Evolutionary conservation across 1,284 basidiomycete species (phyloP).

Genomic region (Agroathelia rolfsii): DNA sequence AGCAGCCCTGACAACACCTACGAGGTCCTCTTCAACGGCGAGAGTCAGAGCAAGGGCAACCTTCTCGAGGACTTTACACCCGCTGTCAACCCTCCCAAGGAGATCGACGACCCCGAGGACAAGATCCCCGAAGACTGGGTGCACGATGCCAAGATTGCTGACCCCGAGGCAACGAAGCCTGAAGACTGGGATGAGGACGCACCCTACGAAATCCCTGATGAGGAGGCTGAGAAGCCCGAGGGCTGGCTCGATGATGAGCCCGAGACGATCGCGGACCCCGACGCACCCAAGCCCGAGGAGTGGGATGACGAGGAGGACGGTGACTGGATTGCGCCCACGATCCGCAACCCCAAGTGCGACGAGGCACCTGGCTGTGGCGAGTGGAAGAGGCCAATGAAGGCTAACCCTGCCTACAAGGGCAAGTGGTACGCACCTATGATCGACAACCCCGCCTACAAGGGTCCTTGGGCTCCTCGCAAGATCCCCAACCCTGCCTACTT

Average conservation of each 20-base stretch:
- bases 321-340: constrained; percentile 89
- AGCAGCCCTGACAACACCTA: constrained; percentile 89
- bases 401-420: constrained; percentile 91
- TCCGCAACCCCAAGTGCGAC: constrained; percentile 85
- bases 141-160: constrained; percentile 77
- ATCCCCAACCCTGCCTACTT: constrained; percentile 91
- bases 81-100: constrained; percentile 86
- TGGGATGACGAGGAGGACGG: constrained; percentile 99
- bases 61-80: constrained; percentile 94
- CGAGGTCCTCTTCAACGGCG: constrained; percentile 87
- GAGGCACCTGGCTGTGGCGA: constrained; percentile 90
- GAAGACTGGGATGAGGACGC: constrained; percentile 95
- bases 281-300: constrained; percentile 95
- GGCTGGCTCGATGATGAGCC: constrained; percentile 95
- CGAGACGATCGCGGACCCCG: constrained; percentile 78
- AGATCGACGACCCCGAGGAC: constrained; percentile 92
- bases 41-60: constrained; percentile 70
- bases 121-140: constrained; percentile 92
- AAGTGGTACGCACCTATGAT: constrained; percentile 92
- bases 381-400: constrained; percentile 84
- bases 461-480: constrained; percentile 87
- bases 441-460: constrained; percentile 97
- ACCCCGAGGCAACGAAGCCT: constrained; percentile 84
- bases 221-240: constrained; percentile 82
- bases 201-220: constrained; percentile 83